A percentile compares a stretch with the other conserved stretches of the same genome.
Conservation (phyloP, 2,329 filamentous ascomycete genomes). For the Aspergillus brunneoviolaceus region DNA sequence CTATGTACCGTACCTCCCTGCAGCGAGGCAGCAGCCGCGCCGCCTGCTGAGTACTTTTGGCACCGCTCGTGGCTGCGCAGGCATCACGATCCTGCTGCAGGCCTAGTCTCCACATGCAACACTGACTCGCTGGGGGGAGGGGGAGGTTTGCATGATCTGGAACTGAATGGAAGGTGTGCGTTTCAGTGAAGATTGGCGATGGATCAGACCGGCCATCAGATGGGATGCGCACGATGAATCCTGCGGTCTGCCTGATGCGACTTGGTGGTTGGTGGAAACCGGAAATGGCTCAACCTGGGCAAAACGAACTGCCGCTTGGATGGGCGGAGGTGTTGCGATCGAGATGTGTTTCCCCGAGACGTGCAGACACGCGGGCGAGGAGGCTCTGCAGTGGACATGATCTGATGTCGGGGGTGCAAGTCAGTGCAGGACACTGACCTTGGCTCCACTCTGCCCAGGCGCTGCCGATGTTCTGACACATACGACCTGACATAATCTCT, state of each 20-base stretch:
- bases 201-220: neutral
- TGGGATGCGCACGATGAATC: neutral
- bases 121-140: neutral
- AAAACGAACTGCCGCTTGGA: too few species aligned
- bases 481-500: too few species aligned
- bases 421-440: too few species aligned
- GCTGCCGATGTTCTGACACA: too few species aligned
- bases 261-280: too few species aligned
- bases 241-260: neutral
- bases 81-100: neutral
- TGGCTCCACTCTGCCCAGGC: too few species aligned
- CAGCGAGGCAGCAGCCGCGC: neutral
- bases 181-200: neutral
- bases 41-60: neutral
- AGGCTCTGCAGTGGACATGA: too few species aligned
- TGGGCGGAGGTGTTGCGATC: too few species aligned
- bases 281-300: too few species aligned
- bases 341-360: too few species aligned
- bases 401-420: too few species aligned
- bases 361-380: too few species aligned
- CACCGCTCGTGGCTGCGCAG: neutral
- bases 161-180: neutral
- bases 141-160: neutral
- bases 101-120: neutral
- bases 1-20: neutral